Conservation (phyloP, 257 asterid species). For the Nicotiana sylvestris region DNA sequence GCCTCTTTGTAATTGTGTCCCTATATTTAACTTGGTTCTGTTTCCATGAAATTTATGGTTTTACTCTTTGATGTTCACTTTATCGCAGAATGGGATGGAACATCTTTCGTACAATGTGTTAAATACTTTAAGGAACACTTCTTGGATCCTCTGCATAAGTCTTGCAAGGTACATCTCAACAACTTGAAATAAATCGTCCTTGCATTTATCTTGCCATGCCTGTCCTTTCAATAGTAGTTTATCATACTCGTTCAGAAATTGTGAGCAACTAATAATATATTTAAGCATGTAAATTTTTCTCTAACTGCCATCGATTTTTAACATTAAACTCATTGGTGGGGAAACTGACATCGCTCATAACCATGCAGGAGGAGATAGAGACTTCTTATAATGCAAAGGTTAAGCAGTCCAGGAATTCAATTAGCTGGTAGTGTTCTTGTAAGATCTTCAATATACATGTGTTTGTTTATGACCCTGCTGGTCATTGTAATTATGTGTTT, state of each 20-base stretch:
- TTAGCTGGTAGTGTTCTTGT: conserved; percentile 49
- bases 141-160: conserved; percentile 77
- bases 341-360: not conserved
- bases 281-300: not conserved
- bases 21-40: not conserved
- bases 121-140: conserved; percentile 68
- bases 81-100: conserved; percentile 64
- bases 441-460: not conserved
- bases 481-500: conserved; percentile 4
- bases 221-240: not conserved
- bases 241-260: not conserved
- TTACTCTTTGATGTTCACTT: not conserved
- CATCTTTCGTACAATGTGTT: conserved; percentile 70
- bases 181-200: not conserved
- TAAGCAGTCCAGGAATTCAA: conserved; percentile 59
- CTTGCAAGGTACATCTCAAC: conserved; percentile 73
- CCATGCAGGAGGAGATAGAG: conserved; percentile 84
- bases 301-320: not conserved
- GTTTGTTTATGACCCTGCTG: not conserved
- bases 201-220: not conserved
- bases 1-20: conserved; percentile 1
- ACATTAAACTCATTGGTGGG: not conserved
- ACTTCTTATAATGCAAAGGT: conserved; percentile 49
- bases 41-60: not conserved
- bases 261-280: not conserved